Base-by-base conservation (phyloP, 495 filamentous ascomycete genomes). In the Mycothermus thermophilus region DNA sequence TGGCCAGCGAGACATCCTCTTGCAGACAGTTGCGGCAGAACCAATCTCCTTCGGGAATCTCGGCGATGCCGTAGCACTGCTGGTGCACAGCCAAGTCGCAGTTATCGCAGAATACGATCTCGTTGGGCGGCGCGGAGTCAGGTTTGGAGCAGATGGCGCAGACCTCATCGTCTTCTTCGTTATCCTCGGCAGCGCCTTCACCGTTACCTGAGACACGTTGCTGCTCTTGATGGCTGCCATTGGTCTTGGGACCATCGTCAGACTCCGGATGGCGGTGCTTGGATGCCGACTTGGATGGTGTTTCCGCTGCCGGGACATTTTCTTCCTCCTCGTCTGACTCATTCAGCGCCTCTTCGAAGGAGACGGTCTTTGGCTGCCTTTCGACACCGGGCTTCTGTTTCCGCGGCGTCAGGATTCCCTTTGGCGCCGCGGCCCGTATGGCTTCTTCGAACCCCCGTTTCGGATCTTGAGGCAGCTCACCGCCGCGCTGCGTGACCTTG, bases 31-130 rank as follows among this genome's bases (percentile, higher is more conserved):
- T 77, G 19, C 81, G 73, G 51, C 86, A 94, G 28, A 88, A 67
- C 86, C 86, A 94, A 41, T 93, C 82, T 12, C 83, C 86, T 50
- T 88, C 78, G 0, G 86, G 86, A 36, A 94, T 79, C 41, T 75
- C 76, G 8, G 82, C 73, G 12, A 94, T 74, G 35, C 76, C 74
- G 46, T 87, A 92, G 59, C 86, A 94, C 48, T 88, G 74, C 50
- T 92, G 82, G 50, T 94, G 86, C 30, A 88, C 80, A 0, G 80
- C 80, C 41, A 78, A 63, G 62, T 93, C 82, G 59, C 86, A 93
- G 25, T 75, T 79, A 52, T 93, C 86, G 53, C 86, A 94, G 48
- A 94, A 85, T n/a, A 94, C 74, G 38, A 94, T 93, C 45, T 69
- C 54, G 43, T 72, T 71, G 14, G 59, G 57, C 5, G 48, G 47